phyloP scores from a whole-genome alignment of 225 moss, liverwort and hornwort genomes.

The Pseudisothecium myosuroides region DNA sequence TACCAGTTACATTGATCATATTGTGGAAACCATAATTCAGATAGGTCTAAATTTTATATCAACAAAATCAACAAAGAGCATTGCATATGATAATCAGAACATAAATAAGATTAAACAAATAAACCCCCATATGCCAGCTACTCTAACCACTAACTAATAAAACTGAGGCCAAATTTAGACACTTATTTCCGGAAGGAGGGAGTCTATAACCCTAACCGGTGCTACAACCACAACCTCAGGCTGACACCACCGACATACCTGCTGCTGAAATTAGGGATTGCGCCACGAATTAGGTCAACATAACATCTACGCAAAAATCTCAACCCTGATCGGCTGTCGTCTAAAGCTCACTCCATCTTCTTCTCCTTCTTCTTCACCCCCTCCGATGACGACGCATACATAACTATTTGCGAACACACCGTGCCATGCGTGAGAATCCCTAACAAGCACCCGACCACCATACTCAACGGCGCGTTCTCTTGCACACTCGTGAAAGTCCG shows the following conservation, averaged over 20 bases:
- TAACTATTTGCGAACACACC: slow-evolving; percentile 51
- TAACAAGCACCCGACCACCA: slow-evolving; percentile 60
- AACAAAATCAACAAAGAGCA: background rate
- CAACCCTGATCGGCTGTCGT: background rate
- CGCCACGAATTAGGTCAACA: background rate
- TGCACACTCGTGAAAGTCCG: slow-evolving; percentile 80
- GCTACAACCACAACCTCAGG: background rate
- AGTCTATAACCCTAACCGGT: background rate
- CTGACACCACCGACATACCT: background rate
- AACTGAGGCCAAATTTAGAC: background rate
- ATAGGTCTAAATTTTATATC: background rate
- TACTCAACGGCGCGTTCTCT: slow-evolving; percentile 63
- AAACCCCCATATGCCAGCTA: background rate
- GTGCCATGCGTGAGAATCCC: slow-evolving; percentile 62
- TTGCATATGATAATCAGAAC: too few species aligned
- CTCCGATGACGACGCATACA: slow-evolving; percentile 4
- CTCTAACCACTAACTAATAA: background rate
- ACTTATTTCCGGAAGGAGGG: background rate
- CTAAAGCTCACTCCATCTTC: slow-evolving; percentile 12
- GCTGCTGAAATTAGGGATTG: background rate
- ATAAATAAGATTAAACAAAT: background rate
- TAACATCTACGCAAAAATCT: background rate
- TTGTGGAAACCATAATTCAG: background rate
- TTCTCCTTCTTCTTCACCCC: background rate
- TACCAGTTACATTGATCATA: background rate